Base-by-base conservation (phyloP, 495 filamentous ascomycete genomes). In the Aspergillus hancockii region DNA sequence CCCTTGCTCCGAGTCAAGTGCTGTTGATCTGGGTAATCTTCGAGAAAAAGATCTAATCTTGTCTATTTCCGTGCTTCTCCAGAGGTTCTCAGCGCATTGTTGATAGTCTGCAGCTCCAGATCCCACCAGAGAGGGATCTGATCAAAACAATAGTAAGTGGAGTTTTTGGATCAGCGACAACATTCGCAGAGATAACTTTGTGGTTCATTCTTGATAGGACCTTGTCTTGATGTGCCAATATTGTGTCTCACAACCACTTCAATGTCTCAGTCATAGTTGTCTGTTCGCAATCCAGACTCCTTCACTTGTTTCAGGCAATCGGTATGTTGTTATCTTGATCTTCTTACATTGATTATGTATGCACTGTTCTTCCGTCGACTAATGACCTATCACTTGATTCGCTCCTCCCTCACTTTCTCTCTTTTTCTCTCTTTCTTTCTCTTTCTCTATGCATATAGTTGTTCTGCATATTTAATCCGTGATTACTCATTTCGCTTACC, bases 111-210 rank as follows among this genome's bases (percentile, higher is more conserved):
- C 54, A 19, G 40, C 53, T 23, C 23, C 28, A 28, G 32, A 40
- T 50, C 55, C 32, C 46, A 50, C 32, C 46, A 31, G 55, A 28
- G 47, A 55, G 40, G 40, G 36, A 49, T 55, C 49, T 54, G 40
- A 45, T 52, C 60, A 57, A 49, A 61, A 61, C 51, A 63, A 63
- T 61, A 61, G 55, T 49, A 55, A 51, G 43, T 60, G 49, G 57
- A 62, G 43, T 36, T 19, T 28, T 34, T 10, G 28, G 30, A 41
- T 14, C 34, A 22, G 3, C 23, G 28, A 53, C 40, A 30, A 22
- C 50, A 46, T 13, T 55, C 52, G 7, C 18, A 38, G 49, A 21
- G 19, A 50, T 36, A 25, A 49, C 28, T 19, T 41, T 31, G 22
- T 8, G 31, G 43, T 49, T 59, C n/a, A 60, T 60, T 47, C 30